These are phyloP conservation scores for Eutypa lata DNA, from an alignment of 2,329 filamentous ascomycete genomes.

Conservation along the genomic window DNA sequence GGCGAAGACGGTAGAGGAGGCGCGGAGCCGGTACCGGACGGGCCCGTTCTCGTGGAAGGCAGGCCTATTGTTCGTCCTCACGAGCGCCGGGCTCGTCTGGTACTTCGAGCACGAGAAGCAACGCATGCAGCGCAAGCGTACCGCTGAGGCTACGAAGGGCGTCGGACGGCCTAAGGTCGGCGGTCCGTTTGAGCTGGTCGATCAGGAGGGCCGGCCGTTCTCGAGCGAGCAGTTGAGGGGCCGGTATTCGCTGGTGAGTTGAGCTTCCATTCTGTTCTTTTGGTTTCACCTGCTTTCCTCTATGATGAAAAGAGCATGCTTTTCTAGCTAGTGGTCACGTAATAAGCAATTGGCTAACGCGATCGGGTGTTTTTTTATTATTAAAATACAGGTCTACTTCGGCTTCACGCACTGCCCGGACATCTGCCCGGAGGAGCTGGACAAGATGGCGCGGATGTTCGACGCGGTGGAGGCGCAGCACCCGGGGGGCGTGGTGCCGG, in stretches of 20 bases:
- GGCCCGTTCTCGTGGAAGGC: constrained; percentile 91
- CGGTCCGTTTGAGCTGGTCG: constrained; percentile 76
- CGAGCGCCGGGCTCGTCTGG: constrained; percentile 73
- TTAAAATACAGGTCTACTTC: constrained; percentile 90
- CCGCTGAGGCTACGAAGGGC: constrained; percentile 90
- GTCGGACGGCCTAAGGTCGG: constrained; percentile 92
- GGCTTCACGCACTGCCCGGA: constrained; percentile 98
- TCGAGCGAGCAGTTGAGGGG: constrained; percentile 81
- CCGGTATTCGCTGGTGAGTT: constrained; percentile 71
- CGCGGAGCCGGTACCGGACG: constrained; percentile 54
- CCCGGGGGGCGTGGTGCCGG: constrained; percentile 60
- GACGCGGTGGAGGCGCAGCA: constrained; percentile 61
- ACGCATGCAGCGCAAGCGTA: constrained; percentile 81
- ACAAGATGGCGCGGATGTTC: constrained; percentile 98
- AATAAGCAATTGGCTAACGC: constrained; percentile 2
- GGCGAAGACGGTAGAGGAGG: constrained; percentile 56
- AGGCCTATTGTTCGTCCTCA: constrained; percentile 77
- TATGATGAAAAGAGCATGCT: too few relatives aligned
- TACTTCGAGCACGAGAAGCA: constrained; percentile 95
- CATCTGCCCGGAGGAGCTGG: constrained; percentile 97
- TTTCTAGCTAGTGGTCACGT: too few relatives aligned
- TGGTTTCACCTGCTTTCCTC: neutral
- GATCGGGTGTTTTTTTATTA: neutral
- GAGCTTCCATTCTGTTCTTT: too few relatives aligned
- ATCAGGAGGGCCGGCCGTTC: constrained; percentile 77